phyloP scores from a whole-genome alignment of 2,329 filamentous ascomycete genomes.

The Clonostachys rosea region DNA sequence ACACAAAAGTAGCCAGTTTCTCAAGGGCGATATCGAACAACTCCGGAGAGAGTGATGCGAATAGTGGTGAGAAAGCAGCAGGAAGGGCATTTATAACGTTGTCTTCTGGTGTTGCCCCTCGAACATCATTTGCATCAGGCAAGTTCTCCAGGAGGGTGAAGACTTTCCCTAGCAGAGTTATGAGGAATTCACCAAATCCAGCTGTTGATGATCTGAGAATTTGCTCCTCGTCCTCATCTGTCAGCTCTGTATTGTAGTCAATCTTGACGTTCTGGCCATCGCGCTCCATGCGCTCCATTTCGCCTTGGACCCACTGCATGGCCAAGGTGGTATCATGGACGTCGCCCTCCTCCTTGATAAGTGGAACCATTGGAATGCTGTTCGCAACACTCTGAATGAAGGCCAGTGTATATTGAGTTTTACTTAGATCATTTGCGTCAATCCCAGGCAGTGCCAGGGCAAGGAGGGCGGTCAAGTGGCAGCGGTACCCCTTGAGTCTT shows the following conservation, averaged over 20 bases:
- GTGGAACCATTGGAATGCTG: constrained; percentile 85
- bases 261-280: constrained; percentile 82
- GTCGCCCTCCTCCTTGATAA: constrained; percentile 55
- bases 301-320: constrained; percentile 87
- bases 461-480: constrained; percentile 91
- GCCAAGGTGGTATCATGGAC: constrained; percentile 73
- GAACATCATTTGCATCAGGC: constrained; percentile 82
- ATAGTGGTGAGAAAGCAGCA: constrained; percentile 83
- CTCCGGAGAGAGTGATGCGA: constrained; percentile 86
- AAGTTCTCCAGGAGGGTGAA: constrained; percentile 95
- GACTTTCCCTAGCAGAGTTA: constrained; percentile 86
- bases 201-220: constrained; percentile 93
- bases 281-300: constrained; percentile 90
- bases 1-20: constrained; percentile 88
- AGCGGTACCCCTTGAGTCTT: constrained; percentile 90
- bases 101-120: constrained; percentile 90
- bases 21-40: constrained; percentile 89
- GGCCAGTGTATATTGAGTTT: constrained; percentile 89
- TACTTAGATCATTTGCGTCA: constrained; percentile 95
- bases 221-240: constrained; percentile 78
- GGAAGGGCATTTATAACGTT: constrained; percentile 95
- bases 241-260: constrained; percentile 77
- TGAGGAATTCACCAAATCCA: constrained; percentile 87
- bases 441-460: constrained; percentile 91
- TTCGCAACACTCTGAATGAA: constrained; percentile 96